Conservation (phyloP, 306 rosid species). For the Vigna trinervia region DNA sequence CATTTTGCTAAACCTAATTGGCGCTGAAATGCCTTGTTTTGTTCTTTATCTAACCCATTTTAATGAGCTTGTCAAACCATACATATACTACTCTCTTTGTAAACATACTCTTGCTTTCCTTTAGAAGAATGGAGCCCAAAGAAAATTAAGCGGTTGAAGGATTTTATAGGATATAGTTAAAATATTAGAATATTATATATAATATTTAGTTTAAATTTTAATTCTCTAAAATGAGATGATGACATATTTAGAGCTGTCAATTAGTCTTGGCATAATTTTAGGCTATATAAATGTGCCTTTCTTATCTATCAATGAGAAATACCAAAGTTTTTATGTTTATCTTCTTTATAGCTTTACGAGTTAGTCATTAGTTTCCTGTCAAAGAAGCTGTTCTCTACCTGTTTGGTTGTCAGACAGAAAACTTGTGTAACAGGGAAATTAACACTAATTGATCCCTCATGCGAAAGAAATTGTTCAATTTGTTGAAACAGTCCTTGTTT, state of each 20-base stretch:
- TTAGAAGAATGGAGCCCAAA: neutral
- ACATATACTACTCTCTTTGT: neutral
- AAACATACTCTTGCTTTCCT: neutral
- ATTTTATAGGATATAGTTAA: too few species aligned
- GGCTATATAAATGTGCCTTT: too few species aligned
- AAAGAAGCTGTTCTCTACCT: neutral
- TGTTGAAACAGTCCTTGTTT: constrained; percentile 24
- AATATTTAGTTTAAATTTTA: too few species aligned
- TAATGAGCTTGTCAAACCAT: constrained; percentile 1
- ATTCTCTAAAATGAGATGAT: too few species aligned
- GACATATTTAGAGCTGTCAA: too few species aligned
- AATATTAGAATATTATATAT: too few species aligned
- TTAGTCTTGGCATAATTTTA: too few species aligned
- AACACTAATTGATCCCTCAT: neutral
- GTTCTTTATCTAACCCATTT: neutral
- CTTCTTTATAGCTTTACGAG: too few species aligned
- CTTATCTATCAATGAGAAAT: too few species aligned
- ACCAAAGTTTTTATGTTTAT: too few species aligned
- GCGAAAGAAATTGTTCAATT: neutral
- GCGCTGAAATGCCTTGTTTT: neutral
- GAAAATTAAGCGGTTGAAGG: too few species aligned
- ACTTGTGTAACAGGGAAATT: constrained; percentile 2
- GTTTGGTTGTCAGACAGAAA: constrained; percentile 19
- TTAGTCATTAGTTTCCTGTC: too few species aligned
- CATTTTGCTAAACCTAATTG: neutral